Base-by-base conservation (phyloP, 768 basidiomycete species). In the Phaeotremella fagi region DNA sequence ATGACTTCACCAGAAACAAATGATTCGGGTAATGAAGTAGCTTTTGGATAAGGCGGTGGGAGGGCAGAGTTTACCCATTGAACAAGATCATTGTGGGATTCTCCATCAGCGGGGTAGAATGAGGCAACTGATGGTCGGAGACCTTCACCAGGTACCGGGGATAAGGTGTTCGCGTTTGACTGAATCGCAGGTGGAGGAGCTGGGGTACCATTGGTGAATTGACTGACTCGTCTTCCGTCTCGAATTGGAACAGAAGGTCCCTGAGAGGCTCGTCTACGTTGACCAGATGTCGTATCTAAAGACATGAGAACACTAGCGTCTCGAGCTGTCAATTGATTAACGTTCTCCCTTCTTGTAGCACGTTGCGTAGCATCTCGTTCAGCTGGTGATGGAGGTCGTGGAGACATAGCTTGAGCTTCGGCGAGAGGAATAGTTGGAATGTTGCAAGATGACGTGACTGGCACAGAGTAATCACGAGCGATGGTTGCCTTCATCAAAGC, bases 401-500 rank as follows among this genome's bases (percentile, higher is more conserved):
- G 92, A 65, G 88, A 90, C 90, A 98, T 90, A 1, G 91, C 84
- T 76, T 98, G 91, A 0, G 95, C 95, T 12, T 95, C 88, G 22
- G 86, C 82, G 36, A 99, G 80, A 0, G 94, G 90, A 58, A 98
- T 97, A 0, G 94, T 98, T 0, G 91, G 89, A 47, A 98, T 89
- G 66, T 95, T 95, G 77, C 88, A 89, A 1, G 92, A 95, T 2
- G 95, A 97, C 15, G 95, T 83, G 45, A 98, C 92, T 23, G 91
- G 88, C 66, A 85, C 94, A 7, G 85, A 81, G 70, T 92, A 97
- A 72, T 98, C 95, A 51, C 95, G 79, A 7, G 83, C 85, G 62
- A 99, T 99, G 12, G 94, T 97, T 2, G 94, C 90, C 73, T 98
- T 99, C 90, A 98, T 97, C 61, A 99, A 83, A 6, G 92, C 90